A percentile compares a stretch with the other conserved stretches of the same genome.
These are phyloP conservation scores for Bacterosira constricta DNA, from an alignment of 108 stramenopile species.

Conservation along the genomic window DNA sequence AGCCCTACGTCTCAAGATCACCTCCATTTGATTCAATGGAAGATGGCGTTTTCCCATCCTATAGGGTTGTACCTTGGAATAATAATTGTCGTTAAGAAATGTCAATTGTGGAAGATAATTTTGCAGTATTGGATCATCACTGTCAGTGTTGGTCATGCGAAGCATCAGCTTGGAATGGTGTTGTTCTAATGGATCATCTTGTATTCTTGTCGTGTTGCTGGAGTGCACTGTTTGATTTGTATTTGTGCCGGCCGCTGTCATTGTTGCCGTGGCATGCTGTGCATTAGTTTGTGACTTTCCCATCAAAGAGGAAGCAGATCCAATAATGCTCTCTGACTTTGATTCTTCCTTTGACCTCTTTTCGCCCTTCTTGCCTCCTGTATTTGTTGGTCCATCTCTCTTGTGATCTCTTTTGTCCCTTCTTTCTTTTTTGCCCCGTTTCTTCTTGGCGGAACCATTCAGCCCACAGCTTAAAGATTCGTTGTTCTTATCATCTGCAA, in stretches of 20 bases:
- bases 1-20: constrained; percentile 40
- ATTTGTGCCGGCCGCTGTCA: too few species aligned
- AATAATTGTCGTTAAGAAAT: constrained; percentile 24
- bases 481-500: not conserved
- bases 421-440: not conserved
- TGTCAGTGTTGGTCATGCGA: too few species aligned
- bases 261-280: too few species aligned
- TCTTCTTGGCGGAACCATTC: too few species aligned
- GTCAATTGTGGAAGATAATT: constrained; percentile 30
- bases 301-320: too few species aligned
- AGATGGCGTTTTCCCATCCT: constrained; percentile 27
- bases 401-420: constrained; percentile 3
- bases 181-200: constrained; percentile 14
- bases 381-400: too few species aligned
- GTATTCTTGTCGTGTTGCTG: not conserved
- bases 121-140: constrained; percentile 8
- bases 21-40: constrained; percentile 46
- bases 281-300: not conserved
- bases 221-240: not conserved
- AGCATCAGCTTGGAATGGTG: not conserved
- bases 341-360: too few species aligned
- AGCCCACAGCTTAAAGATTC: not conserved
- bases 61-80: constrained; percentile 27
- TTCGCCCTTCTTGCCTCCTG: too few species aligned
- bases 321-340: too few species aligned